Evolutionary conservation across 345 rosid species (phyloP).

Genomic region (Syzygium jambos): DNA sequence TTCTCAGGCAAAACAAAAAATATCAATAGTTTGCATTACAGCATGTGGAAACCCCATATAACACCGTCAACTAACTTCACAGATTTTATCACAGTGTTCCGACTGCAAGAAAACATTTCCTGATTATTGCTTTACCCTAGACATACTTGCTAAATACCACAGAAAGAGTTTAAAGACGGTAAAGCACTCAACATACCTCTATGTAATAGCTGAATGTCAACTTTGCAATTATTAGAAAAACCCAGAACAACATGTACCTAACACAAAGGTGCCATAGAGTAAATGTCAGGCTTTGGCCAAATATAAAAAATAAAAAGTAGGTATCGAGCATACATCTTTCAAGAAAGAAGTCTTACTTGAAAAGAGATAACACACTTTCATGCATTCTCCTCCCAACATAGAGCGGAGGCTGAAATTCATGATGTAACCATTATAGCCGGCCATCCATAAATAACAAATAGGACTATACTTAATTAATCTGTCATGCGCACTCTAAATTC

Average conservation of each 20-base stretch:
- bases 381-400: conserved; percentile 99
- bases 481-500: not conserved
- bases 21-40: not conserved
- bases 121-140: not conserved
- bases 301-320: not conserved
- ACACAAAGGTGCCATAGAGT: not conserved
- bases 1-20: not conserved
- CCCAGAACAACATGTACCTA: conserved; percentile 95
- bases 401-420: conserved; percentile 70
- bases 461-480: not conserved
- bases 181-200: conserved; percentile 47
- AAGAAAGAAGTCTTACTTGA: conserved; percentile 49
- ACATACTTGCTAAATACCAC: not conserved
- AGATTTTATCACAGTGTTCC: not conserved
- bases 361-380: conserved; percentile 79
- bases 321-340: not conserved
- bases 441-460: not conserved
- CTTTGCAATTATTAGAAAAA: conserved; percentile 69
- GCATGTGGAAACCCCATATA: not conserved
- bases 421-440: not conserved
- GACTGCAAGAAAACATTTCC: not conserved
- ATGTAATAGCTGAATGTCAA: conserved; percentile 92
- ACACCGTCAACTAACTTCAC: not conserved
- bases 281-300: not conserved
- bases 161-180: not conserved